phyloP scores from a whole-genome alignment of 2,329 filamentous ascomycete species.

The Trichoderma breve region DNA sequence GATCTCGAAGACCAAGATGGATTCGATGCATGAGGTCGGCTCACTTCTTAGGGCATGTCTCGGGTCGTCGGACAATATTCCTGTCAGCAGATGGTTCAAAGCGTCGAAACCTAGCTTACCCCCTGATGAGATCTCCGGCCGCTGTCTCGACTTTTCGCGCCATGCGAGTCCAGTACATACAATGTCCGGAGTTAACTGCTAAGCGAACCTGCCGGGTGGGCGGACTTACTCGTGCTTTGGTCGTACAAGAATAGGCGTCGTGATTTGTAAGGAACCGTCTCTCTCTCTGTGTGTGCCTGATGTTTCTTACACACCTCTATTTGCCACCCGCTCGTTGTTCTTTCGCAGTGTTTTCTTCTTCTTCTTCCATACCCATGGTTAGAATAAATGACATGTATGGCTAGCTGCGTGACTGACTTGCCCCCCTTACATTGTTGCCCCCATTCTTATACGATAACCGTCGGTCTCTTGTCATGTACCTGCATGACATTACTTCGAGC shows the following conservation, averaged over 20 bases:
- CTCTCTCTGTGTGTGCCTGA: not conserved
- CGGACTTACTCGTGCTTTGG: not conserved
- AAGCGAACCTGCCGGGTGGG: not conserved
- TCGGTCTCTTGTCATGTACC: not conserved
- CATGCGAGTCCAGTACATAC: not conserved
- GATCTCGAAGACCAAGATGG: conserved; percentile 10
- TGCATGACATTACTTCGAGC: not conserved
- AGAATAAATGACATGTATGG: not conserved
- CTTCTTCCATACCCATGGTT: not conserved
- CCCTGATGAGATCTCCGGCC: not conserved
- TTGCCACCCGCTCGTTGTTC: not conserved
- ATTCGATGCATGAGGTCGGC: conserved; percentile 2
- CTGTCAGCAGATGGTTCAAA: not conserved
- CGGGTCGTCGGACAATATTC: conserved; percentile 12
- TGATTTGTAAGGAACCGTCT: not conserved
- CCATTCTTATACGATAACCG: not conserved
- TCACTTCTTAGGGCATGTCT: not conserved
- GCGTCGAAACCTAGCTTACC: not conserved
- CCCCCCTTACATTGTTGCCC: not conserved
- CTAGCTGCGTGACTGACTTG: not conserved
- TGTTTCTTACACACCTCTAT: not conserved
- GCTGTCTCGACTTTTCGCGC: not conserved
- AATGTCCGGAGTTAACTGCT: not conserved
- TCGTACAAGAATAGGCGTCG: not conserved
- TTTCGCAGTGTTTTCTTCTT: not conserved